These are phyloP conservation scores for Talaromyces sp. DNA, from an alignment of 2,329 filamentous ascomycete species.

Conservation along the genomic window DNA sequence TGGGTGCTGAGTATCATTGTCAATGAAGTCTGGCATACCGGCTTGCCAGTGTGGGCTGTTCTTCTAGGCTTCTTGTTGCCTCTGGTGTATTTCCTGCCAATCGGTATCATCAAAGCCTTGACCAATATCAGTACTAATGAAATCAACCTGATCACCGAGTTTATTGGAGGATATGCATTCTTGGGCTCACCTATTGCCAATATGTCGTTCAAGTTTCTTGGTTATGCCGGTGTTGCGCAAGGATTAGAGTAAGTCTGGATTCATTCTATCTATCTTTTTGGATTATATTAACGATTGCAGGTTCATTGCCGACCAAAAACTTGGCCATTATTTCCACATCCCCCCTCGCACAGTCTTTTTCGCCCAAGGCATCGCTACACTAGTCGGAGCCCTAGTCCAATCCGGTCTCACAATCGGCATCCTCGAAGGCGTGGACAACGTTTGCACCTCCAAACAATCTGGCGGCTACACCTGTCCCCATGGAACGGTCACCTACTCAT, in stretches of 20 bases:
- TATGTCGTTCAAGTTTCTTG: slow-evolving; percentile 69
- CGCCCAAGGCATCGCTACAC: slow-evolving; percentile 50
- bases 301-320: slow-evolving; percentile 64
- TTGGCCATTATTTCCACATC: slow-evolving; percentile 51
- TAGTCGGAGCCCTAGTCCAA: slow-evolving; percentile 49
- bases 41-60: slow-evolving; percentile 46
- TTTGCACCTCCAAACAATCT: slow-evolving; percentile 55
- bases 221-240: slow-evolving; percentile 64
- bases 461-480: slow-evolving; percentile 59
- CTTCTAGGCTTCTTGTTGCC: slow-evolving; percentile 46
- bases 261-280: neutral
- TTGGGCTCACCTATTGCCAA: slow-evolving; percentile 47
- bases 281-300: slow-evolving; percentile 39
- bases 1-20: slow-evolving; percentile 37
- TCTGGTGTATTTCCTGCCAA: slow-evolving; percentile 46
- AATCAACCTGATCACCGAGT: slow-evolving; percentile 48
- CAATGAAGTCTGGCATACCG: slow-evolving; percentile 45
- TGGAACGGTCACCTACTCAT: slow-evolving; percentile 62
- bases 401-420: slow-evolving; percentile 51
- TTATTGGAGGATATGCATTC: slow-evolving; percentile 49
- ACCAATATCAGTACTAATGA: slow-evolving; percentile 50
- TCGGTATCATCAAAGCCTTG: slow-evolving; percentile 48
- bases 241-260: slow-evolving; percentile 45
- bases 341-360: slow-evolving; percentile 50
- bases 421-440: slow-evolving; percentile 44